phyloP scores from a whole-genome alignment of 768 basidiomycete species.

The Dentipellis fragilis region DNA sequence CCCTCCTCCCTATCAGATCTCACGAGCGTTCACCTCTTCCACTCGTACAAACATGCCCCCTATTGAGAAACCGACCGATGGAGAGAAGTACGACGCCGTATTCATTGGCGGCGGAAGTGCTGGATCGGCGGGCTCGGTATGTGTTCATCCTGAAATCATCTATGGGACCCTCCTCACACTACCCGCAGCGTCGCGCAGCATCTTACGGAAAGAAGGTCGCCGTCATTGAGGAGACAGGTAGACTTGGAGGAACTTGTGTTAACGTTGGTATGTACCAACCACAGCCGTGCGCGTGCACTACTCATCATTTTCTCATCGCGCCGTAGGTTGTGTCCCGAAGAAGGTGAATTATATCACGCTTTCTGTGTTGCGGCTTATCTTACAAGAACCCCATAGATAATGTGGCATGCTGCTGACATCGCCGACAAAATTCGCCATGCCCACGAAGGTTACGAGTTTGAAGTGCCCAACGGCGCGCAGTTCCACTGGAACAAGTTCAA shows the following conservation, averaged over 20 bases:
- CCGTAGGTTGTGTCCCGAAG: slow-evolving; percentile 89
- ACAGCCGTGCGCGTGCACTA: neutral
- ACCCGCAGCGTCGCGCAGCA: slow-evolving; percentile 76
- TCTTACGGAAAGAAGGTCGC: slow-evolving; percentile 91
- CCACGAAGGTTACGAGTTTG: slow-evolving; percentile 59
- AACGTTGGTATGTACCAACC: slow-evolving; percentile 70
- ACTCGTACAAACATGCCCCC: slow-evolving; percentile 57
- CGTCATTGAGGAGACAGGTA: slow-evolving; percentile 64
- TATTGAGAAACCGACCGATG: slow-evolving; percentile 45
- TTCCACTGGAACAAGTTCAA: slow-evolving; percentile 93
- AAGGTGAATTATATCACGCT: slow-evolving; percentile 42
- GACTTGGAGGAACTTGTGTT: slow-evolving; percentile 92
- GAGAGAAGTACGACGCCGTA: slow-evolving; percentile 71
- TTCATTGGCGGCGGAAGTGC: slow-evolving; percentile 92
- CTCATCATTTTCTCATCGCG: neutral
- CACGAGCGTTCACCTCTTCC: slow-evolving; percentile 32
- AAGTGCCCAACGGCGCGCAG: slow-evolving; percentile 33
- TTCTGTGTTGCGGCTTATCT: neutral
- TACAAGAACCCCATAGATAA: slow-evolving; percentile 45
- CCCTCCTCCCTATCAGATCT: slow-evolving; percentile 24
- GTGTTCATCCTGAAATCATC: slow-evolving; percentile 19
- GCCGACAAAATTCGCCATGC: slow-evolving; percentile 79
- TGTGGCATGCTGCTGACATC: slow-evolving; percentile 95
- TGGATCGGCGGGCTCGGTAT: slow-evolving; percentile 78
- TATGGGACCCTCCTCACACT: slow-evolving; percentile 1